These are phyloP conservation scores for Calonectria leucothoes DNA, from an alignment of 2,329 filamentous ascomycete species.

Conservation along the genomic window DNA sequence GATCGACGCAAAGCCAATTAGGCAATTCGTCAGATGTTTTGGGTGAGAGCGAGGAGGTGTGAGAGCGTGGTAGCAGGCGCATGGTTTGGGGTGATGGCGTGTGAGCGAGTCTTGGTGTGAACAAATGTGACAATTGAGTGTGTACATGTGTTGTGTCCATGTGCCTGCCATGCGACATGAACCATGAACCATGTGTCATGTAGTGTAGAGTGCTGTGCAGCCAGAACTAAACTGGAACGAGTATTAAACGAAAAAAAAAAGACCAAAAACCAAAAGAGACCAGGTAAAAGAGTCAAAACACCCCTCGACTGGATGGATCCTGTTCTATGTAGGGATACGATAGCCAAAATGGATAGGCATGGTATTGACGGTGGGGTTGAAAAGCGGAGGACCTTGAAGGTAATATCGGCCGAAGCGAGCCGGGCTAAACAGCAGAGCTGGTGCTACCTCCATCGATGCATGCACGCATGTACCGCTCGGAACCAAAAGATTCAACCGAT, in stretches of 20 bases:
- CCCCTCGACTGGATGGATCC: not conserved
- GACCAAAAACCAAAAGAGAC: not conserved
- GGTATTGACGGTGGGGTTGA: not conserved
- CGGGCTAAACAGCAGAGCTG: slow-evolving; percentile 2
- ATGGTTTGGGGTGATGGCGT: not conserved
- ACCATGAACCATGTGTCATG: not conserved
- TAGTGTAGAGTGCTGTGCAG: not conserved
- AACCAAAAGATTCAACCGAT: not conserved
- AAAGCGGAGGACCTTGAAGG: not conserved
- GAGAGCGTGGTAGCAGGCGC: not conserved
- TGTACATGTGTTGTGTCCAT: not conserved
- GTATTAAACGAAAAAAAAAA: not conserved
- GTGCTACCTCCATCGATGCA: no score
- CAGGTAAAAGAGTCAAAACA: not conserved
- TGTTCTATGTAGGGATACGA: not conserved
- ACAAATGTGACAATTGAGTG: not conserved
- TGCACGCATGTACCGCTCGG: not conserved
- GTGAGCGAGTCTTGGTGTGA: not conserved
- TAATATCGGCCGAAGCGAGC: slow-evolving; percentile 9
- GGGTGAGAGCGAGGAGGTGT: not conserved
- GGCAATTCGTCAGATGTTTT: not conserved
- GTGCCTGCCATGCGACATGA: not conserved
- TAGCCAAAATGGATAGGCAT: not conserved
- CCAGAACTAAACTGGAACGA: not conserved
- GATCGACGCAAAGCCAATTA: not conserved